Conservation (phyloP, 768 basidiomycete species). For the Boletus subcaerulescens region DNA sequence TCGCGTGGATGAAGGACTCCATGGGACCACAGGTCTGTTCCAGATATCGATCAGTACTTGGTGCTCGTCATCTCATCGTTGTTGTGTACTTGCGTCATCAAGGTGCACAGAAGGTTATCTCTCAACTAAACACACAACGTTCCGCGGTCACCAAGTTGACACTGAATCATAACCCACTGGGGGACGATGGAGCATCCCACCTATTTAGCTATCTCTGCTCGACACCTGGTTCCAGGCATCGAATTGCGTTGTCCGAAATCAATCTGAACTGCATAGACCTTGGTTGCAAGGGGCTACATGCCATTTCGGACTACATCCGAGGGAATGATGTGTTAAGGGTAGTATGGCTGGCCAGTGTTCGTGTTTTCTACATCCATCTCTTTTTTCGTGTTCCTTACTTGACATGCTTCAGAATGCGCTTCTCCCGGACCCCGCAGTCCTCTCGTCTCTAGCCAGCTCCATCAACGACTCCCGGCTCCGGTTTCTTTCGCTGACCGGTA, state of each 20-base stretch:
- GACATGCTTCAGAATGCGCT: conserved; percentile 40
- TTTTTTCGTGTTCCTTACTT: neutral
- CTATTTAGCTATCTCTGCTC: conserved; percentile 58
- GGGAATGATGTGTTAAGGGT: conserved; percentile 43
- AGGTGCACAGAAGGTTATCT: conserved; percentile 57
- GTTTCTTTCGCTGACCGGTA: conserved; percentile 50
- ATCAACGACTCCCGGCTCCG: conserved; percentile 53
- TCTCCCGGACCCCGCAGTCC: conserved; percentile 34
- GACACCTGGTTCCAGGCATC: conserved; percentile 42
- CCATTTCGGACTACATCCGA: conserved; percentile 50
- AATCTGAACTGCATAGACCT: conserved; percentile 53
- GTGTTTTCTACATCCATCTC: conserved; percentile 18
- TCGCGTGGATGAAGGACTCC: conserved; percentile 20
- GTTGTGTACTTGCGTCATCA: neutral
- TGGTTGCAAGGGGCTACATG: conserved; percentile 50
- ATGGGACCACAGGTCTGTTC: conserved; percentile 20
- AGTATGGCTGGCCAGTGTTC: conserved; percentile 55
- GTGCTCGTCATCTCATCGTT: neutral
- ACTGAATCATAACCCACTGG: conserved; percentile 54
- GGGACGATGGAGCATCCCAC: conserved; percentile 51
- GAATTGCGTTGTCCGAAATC: conserved; percentile 45
- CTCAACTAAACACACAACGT: conserved; percentile 41
- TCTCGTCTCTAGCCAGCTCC: conserved; percentile 43
- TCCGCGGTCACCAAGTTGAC: conserved; percentile 46
- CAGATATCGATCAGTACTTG: neutral